These are phyloP conservation scores for Lachnellula cervina DNA, from an alignment of 2,329 filamentous ascomycete species.

Conservation along the genomic window DNA sequence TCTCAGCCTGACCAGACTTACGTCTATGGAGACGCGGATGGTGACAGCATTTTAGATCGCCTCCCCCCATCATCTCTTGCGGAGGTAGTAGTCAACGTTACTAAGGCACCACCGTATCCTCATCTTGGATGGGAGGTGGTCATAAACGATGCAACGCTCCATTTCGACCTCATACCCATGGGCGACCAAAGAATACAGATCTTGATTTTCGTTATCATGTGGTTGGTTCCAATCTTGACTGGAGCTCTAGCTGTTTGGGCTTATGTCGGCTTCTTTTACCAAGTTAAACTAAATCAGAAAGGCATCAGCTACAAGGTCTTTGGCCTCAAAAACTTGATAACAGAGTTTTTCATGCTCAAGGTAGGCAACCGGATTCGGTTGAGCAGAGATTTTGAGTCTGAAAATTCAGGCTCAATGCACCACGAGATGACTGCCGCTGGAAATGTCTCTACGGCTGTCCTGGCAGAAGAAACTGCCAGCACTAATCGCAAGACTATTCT, in stretches of 20 bases:
- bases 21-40: slow-evolving; percentile 57
- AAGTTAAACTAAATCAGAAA: slow-evolving; percentile 52
- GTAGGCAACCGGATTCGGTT: neutral
- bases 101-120: slow-evolving; percentile 48
- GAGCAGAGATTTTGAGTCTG: neutral
- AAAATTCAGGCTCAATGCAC: neutral
- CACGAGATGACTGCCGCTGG: no score
- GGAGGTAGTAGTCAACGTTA: slow-evolving; percentile 53
- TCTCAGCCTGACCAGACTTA: slow-evolving; percentile 55
- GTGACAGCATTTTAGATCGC: slow-evolving; percentile 55
- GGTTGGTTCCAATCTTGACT: slow-evolving; percentile 45
- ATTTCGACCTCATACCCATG: slow-evolving; percentile 47
- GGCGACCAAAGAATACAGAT: slow-evolving; percentile 51
- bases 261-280: slow-evolving; percentile 51
- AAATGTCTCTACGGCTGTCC: neutral
- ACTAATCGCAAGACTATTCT: slow-evolving; percentile 46
- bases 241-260: slow-evolving; percentile 46
- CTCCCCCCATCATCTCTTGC: slow-evolving; percentile 52
- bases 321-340: no score
- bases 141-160: slow-evolving; percentile 46
- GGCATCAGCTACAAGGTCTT: slow-evolving; percentile 36
- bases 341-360: no score
- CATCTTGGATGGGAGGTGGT: neutral
- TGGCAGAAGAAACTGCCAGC: neutral
- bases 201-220: slow-evolving; percentile 46